Base-by-base conservation (phyloP, 2,329 filamentous ascomycete genomes). In the Rasamsonia emersonii region DNA sequence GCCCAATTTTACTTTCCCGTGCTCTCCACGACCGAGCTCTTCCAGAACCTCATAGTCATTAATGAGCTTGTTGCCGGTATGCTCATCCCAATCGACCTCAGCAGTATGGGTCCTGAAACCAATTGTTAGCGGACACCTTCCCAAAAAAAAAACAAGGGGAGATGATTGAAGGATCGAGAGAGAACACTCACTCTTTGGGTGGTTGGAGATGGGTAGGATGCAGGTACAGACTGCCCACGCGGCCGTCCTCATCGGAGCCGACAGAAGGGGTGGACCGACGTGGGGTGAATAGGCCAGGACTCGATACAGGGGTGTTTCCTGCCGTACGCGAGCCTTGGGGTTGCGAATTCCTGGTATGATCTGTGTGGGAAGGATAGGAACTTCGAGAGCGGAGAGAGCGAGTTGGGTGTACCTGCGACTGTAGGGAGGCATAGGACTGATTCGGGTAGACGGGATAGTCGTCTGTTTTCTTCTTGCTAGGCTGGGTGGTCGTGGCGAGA, bases 11-110 rank as follows among this genome's bases (percentile, higher is more conserved):
- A 98, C 91, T 65, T 96, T 98, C 51, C 91, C 91, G 56, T 98
- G 91, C 49, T 94, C 85, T 30, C 91, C 91, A 38, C 91, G 82
- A 34, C 91, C 91, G 33, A 98, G 84, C 61, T 98, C 91, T 57
- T 93, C 84, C 43, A 96, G 82, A 47, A 98, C 85, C 60, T 95
- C 86, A 63, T 98, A 98, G 54, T 95, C 83, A 52, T 98, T 98
- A 68, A 98, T 93, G 32, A 88, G 72, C 64, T 98, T 98, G 41
- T 91, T 84, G 37, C 91, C 91, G 4, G 89, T 93, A 41, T 86
- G 72, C 33, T 75, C 75, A 58, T 96, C 86, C 41, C 88, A 79
- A 51, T 96, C 89, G 46, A 95, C 85, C 49, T 88, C 79, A 32
- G 85, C 88, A 41, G 88, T 86, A 61, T 94, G 84, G 7, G 89